A percentile compares a stretch with the other conserved stretches of the same genome.
Conservation (phyloP, 768 basidiomycete species). For the Dendrothele bispora region DNA sequence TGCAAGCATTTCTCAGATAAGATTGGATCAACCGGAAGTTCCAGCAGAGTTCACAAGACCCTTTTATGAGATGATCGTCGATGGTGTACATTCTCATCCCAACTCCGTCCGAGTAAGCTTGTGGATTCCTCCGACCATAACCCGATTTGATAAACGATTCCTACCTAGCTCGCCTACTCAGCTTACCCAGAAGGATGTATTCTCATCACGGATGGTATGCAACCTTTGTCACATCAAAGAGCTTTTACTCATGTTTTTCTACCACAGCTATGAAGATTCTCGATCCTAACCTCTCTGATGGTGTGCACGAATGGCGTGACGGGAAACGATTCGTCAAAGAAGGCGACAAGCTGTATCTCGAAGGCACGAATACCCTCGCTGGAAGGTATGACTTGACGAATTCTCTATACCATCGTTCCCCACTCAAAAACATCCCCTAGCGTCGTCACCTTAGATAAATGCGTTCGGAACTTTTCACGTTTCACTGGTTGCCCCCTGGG, state of each 20-base stretch:
- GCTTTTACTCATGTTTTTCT: neutral
- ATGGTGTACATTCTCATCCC: conserved; percentile 89
- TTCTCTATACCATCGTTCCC: conserved; percentile 1
- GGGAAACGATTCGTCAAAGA: conserved; percentile 79
- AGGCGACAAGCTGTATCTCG: conserved; percentile 77
- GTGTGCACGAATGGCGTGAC: conserved; percentile 86
- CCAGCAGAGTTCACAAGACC: conserved; percentile 62
- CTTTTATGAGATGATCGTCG: conserved; percentile 87
- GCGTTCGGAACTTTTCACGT: conserved; percentile 79
- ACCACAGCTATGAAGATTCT: conserved; percentile 77
- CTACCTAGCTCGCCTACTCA: conserved; percentile 72
- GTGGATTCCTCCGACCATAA: neutral
- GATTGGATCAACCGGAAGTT: conserved; percentile 45
- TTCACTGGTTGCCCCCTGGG: conserved; percentile 85
- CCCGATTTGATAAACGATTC: neutral
- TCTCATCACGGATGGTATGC: conserved; percentile 83
- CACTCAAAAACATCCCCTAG: conserved; percentile 31
- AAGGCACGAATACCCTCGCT: conserved; percentile 85
- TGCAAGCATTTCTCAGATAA: conserved; percentile 34
- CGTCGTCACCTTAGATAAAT: conserved; percentile 81
- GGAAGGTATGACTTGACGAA: conserved; percentile 58
- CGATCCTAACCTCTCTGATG: conserved; percentile 82
- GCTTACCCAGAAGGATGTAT: conserved; percentile 84
- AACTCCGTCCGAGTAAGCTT: conserved; percentile 80
- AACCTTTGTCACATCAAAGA: neutral